Conservation (phyloP, 768 basidiomycete genomes). For the Cystofilobasidium capitatum region DNA sequence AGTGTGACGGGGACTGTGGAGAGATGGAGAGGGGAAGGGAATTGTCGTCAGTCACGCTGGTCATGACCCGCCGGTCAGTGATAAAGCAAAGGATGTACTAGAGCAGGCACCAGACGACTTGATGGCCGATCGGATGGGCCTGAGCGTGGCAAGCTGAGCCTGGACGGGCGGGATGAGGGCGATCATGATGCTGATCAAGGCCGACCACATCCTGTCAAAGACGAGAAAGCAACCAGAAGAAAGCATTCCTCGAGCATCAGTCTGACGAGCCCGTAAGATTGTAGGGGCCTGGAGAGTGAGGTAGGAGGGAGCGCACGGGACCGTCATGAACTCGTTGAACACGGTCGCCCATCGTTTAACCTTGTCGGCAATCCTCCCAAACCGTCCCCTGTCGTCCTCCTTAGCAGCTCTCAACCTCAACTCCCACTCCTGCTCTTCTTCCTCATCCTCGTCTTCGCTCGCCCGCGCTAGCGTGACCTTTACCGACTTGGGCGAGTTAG, state of each 20-base stretch:
- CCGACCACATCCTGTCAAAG: slow-evolving; percentile 52
- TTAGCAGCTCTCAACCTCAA: not conserved
- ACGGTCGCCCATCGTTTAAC: not conserved
- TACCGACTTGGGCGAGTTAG: slow-evolving; percentile 31
- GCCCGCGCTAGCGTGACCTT: not conserved
- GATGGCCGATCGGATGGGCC: slow-evolving; percentile 44
- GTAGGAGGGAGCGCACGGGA: slow-evolving; percentile 3
- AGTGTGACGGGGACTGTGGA: slow-evolving; percentile 75
- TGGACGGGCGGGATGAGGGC: slow-evolving; percentile 70
- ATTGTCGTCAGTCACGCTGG: not conserved
- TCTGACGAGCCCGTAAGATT: too few relatives aligned
- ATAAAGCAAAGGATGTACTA: not conserved
- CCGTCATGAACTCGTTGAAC: slow-evolving; percentile 24
- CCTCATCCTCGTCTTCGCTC: slow-evolving; percentile 14
- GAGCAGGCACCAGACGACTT: slow-evolving; percentile 30
- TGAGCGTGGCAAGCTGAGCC: slow-evolving; percentile 53
- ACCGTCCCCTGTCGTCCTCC: slow-evolving; percentile 9
- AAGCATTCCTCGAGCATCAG: too few relatives aligned
- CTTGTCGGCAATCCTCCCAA: not conserved
- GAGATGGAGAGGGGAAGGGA: not conserved
- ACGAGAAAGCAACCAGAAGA: not conserved
- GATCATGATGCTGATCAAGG: slow-evolving; percentile 47
- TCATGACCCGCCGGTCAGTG: not conserved
- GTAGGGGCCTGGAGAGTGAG: not conserved
- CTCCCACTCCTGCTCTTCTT: slow-evolving; percentile 24